A percentile compares a stretch with the other conserved stretches of the same genome.
Conservation (phyloP, 2,329 filamentous ascomycete species). For the Dryadomyces sulphureus region DNA sequence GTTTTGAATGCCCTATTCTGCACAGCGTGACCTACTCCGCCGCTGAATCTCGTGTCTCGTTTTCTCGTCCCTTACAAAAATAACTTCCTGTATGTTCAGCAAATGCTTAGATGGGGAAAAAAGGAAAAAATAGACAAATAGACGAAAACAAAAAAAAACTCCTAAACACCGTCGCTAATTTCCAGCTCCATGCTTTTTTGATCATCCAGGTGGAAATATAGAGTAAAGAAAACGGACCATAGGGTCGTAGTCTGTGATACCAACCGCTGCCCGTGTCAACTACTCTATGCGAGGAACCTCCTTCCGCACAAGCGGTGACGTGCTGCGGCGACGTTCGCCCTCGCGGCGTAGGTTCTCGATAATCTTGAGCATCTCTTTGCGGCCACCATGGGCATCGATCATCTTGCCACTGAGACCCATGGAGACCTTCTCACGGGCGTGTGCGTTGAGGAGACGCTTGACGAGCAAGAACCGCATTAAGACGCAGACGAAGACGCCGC, state of each 20-base stretch:
- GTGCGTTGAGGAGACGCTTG: slow-evolving; percentile 64
- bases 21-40: neutral
- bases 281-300: slow-evolving; percentile 29
- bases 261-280: no score
- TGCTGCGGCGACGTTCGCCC: slow-evolving; percentile 55
- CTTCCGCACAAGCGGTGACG: slow-evolving; percentile 20
- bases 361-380: slow-evolving; percentile 83
- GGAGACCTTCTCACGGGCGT: slow-evolving; percentile 71
- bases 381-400: slow-evolving; percentile 63
- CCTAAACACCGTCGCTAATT: slow-evolving; percentile 4
- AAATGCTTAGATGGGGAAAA: no score
- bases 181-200: neutral
- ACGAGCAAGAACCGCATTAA: slow-evolving; percentile 89
- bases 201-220: no score
- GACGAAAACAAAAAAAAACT: neutral
- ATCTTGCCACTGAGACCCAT: slow-evolving; percentile 85
- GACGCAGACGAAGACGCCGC: slow-evolving; percentile 90
- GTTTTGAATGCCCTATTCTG: neutral
- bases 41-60: neutral
- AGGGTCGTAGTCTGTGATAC: no score
- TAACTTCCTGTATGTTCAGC: no score
- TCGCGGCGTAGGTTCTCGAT: slow-evolving; percentile 81
- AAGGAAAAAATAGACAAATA: no score
- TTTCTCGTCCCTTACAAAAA: neutral
- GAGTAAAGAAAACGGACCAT: no score